phyloP scores from a whole-genome alignment of 495 filamentous ascomycete genomes.

The Penicillium antarcticum region DNA sequence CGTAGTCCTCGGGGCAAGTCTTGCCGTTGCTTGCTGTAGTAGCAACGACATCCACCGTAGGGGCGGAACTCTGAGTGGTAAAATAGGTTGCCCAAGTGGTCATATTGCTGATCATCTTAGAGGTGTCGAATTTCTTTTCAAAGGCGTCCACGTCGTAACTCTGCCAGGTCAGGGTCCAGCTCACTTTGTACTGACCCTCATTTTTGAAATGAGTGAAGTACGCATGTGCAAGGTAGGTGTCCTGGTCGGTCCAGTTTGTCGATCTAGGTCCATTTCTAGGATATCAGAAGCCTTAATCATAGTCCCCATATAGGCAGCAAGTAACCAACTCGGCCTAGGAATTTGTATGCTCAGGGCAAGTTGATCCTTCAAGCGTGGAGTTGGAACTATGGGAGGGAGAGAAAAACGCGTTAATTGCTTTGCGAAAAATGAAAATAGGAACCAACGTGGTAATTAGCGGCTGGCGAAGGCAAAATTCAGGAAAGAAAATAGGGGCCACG shows the following conservation, averaged over 20 bases:
- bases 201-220: neutral
- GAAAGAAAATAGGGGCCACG: neutral
- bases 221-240: slow-evolving; percentile 19
- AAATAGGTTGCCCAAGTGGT: slow-evolving; percentile 7
- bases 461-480: neutral
- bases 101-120: slow-evolving; percentile 1
- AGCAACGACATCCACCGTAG: slow-evolving; percentile 10
- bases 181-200: neutral
- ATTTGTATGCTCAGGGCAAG: neutral
- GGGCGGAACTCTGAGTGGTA: neutral
- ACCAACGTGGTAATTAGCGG: neutral
- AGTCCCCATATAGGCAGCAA: slow-evolving; percentile 4
- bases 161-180: slow-evolving; percentile 16
- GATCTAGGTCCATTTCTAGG: slow-evolving; percentile 35
- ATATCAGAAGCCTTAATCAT: slow-evolving; percentile 5
- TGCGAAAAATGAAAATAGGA: too few species aligned
- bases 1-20: slow-evolving; percentile 15
- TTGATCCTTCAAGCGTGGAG: neutral
- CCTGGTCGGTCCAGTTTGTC: slow-evolving; percentile 8
- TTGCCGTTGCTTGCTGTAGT: slow-evolving; percentile 24
- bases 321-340: slow-evolving; percentile 8
- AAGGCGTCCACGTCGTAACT: slow-evolving; percentile 5
- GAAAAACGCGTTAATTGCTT: neutral
- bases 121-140: neutral
- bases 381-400: neutral